Evolutionary conservation across 2,329 filamentous ascomycete species (phyloP).

Genomic region (Colletotrichum ledebouriae): DNA sequence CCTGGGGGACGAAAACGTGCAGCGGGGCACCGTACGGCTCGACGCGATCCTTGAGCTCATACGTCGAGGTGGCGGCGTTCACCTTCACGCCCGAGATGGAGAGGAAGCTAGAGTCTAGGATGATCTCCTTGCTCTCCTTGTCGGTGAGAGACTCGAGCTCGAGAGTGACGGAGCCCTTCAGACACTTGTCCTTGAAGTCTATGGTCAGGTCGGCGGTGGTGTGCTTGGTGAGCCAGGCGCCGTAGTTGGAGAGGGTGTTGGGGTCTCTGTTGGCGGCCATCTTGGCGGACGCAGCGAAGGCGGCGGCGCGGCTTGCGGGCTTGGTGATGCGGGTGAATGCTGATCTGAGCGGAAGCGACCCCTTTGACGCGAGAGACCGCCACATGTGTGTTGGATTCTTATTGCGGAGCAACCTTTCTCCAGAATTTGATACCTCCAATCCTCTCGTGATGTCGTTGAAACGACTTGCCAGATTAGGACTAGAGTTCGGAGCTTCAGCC

Average conservation of each 20-base stretch:
- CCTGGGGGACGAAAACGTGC: conserved; percentile 71
- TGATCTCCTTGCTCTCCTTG: conserved; percentile 78
- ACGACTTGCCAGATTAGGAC: conserved; percentile 41
- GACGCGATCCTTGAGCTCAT: conserved; percentile 76
- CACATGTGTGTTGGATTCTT: conserved; percentile 38
- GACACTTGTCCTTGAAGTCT: conserved; percentile 83
- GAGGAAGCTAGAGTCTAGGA: conserved; percentile 90
- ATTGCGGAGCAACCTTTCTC: conserved; percentile 35
- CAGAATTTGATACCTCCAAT: conserved; percentile 36
- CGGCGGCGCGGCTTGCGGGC: conserved; percentile 19
- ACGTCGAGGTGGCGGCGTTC: conserved; percentile 72
- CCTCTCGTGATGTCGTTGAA: conserved; percentile 39
- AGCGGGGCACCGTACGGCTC: conserved; percentile 83
- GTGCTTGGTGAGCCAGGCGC: conserved; percentile 86
- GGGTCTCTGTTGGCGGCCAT: conserved; percentile 74
- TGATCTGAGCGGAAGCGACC: conserved; percentile 38
- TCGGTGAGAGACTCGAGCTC: conserved; percentile 83
- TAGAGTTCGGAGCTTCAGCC: conserved; percentile 39
- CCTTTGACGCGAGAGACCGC: conserved; percentile 39
- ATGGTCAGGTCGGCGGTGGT: conserved; percentile 85
- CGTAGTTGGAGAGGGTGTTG: conserved; percentile 93
- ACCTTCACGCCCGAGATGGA: conserved; percentile 80
- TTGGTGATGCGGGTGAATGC: conserved; percentile 20
- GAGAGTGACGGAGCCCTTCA: conserved; percentile 83
- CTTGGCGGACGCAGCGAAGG: conserved; percentile 34